Percentiles rank a stretch among this genome's conserved stretches.
Conservation (phyloP, 371 early-diverging fungal genomes). For the Smittium mucronatum region DNA sequence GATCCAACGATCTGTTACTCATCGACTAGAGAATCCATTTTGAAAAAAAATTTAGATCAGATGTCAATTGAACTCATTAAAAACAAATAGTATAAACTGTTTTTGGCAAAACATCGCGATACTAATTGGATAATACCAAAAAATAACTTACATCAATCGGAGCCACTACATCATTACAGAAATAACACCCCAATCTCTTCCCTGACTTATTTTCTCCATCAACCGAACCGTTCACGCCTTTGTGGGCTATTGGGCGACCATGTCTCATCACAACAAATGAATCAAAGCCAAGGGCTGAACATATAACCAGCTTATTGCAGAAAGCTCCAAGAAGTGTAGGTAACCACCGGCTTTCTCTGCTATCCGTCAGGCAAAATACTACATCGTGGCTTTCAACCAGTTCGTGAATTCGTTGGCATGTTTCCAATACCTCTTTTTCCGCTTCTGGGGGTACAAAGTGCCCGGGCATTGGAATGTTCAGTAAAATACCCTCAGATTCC, state of each 20-base stretch:
- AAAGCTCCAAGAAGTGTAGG: slow-evolving; percentile 72
- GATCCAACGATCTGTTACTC: slow-evolving; percentile 83
- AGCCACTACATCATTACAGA: slow-evolving; percentile 90
- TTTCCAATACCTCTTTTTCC: slow-evolving; percentile 27
- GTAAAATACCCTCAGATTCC: slow-evolving; percentile 44
- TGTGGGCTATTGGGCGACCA: slow-evolving; percentile 37
- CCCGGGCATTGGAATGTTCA: slow-evolving; percentile 93
- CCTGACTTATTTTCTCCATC: neutral
- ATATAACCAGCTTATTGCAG: slow-evolving; percentile 66
- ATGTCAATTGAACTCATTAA: too few species aligned
- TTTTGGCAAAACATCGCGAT: too few species aligned
- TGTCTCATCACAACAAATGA: slow-evolving; percentile 93
- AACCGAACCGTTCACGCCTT: slow-evolving; percentile 11
- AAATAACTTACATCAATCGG: slow-evolving; percentile 58
- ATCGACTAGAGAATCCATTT: slow-evolving; percentile 39
- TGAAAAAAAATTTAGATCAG: neutral
- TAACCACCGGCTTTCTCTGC: slow-evolving; percentile 90
- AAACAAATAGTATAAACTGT: slow-evolving; percentile 5
- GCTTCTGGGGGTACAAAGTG: slow-evolving; percentile 46
- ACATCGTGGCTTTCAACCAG: slow-evolving; percentile 68
- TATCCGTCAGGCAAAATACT: slow-evolving; percentile 82
- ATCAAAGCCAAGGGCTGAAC: slow-evolving; percentile 91
- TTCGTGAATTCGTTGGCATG: slow-evolving; percentile 39
- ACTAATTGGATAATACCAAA: too few species aligned
- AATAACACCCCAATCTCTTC: slow-evolving; percentile 73